Conservation (phyloP, 2,329 filamentous ascomycete species). For the Cordyceps militaris region DNA sequence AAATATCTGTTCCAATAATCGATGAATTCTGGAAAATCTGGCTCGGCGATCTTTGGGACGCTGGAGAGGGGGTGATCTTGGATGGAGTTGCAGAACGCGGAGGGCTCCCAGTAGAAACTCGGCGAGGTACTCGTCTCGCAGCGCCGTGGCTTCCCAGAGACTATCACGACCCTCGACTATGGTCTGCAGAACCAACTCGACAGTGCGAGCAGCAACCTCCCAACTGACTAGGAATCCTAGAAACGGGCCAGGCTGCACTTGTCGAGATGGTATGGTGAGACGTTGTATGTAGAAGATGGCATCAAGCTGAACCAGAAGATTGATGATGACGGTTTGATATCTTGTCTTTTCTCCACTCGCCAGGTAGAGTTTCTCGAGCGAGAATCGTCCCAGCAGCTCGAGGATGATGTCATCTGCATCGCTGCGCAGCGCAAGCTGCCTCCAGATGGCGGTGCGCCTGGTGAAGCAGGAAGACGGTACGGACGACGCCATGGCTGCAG, state of each 20-base stretch:
- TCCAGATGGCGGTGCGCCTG: constrained; percentile 29
- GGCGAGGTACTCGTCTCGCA: constrained; percentile 32
- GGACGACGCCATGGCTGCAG: constrained; percentile 19
- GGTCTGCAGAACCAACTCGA: constrained; percentile 32
- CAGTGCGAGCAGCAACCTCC: constrained; percentile 31
- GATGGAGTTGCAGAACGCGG: constrained; percentile 32
- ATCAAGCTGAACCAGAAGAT: constrained; percentile 31
- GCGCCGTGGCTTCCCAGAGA: constrained; percentile 23
- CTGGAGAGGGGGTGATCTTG: constrained; percentile 26
- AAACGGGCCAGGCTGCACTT: constrained; percentile 28
- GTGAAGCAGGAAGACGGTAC: constrained; percentile 30
- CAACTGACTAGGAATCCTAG: constrained; percentile 33
- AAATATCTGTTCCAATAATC: constrained; percentile 30
- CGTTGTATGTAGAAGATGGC: constrained; percentile 33
- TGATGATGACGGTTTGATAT: constrained; percentile 30
- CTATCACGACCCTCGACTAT: constrained; percentile 30
- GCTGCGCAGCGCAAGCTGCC: constrained; percentile 30
- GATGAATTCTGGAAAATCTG: constrained; percentile 31
- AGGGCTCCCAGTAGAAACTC: constrained; percentile 31
- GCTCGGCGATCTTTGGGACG: constrained; percentile 29
- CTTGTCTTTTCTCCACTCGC: constrained; percentile 24
- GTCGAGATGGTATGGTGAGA: constrained; percentile 31
- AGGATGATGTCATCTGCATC: constrained; percentile 35
- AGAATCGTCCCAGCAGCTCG: constrained; percentile 35
- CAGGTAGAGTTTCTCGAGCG: constrained; percentile 34